phyloP scores from a whole-genome alignment of 257 asterid genomes.

The Marsdenia floribunda region DNA sequence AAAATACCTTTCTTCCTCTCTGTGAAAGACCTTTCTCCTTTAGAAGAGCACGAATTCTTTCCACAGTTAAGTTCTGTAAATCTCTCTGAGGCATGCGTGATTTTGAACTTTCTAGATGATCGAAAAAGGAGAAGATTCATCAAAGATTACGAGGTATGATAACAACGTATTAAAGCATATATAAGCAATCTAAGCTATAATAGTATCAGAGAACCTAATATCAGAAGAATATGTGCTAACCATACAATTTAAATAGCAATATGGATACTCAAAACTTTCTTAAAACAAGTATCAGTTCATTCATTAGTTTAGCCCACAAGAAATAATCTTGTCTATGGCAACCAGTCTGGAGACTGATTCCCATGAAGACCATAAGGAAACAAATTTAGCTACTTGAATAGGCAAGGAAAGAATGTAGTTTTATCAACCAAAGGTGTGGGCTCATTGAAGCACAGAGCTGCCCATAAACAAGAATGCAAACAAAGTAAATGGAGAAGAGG shows the following conservation, averaged over 20 bases:
- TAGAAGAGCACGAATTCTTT: slow-evolving; percentile 58
- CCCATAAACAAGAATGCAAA: neutral
- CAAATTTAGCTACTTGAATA: neutral
- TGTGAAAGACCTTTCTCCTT: slow-evolving; percentile 65
- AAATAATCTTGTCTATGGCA: neutral
- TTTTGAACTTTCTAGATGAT: slow-evolving; percentile 28
- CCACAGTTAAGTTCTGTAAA: slow-evolving; percentile 62
- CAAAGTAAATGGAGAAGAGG: neutral
- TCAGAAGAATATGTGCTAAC: neutral
- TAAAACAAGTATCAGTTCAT: neutral
- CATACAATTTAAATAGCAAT: neutral
- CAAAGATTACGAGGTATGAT: neutral
- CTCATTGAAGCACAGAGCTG: neutral
- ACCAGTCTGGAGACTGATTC: neutral
- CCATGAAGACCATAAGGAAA: neutral
- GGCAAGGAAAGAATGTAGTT: neutral
- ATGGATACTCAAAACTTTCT: neutral
- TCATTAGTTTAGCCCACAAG: neutral
- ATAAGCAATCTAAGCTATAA: neutral
- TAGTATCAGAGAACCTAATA: neutral
- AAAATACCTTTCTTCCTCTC: slow-evolving; percentile 57
- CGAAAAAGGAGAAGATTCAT: neutral
- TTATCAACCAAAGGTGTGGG: neutral
- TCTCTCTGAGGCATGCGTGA: slow-evolving; percentile 31
- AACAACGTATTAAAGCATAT: neutral